Evolutionary conservation across 1,284 basidiomycete species (phyloP), one percentile per base, ranked within the genome.

Genomic region (Boletus semigastroideus): DNA sequence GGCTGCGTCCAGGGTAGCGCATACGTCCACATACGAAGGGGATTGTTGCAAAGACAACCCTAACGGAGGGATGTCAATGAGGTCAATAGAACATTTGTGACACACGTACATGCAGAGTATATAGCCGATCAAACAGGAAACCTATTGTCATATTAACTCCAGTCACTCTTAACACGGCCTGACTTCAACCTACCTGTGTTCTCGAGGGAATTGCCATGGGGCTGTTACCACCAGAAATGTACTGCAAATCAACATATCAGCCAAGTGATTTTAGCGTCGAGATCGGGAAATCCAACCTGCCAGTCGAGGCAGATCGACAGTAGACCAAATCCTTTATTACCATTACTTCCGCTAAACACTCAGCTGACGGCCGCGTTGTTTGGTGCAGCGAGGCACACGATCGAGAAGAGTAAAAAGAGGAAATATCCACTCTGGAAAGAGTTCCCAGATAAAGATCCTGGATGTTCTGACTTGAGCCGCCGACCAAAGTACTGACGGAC

Each of bases 351-450:
- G 40, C 83, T 83, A 48, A 86, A 84, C 3, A 86, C 63, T 30
- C 76, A 75, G 2, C 82, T 78, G 60, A 84, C 76, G 22, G 75
- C 65, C 0, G 71, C 56, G 20, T 67, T 78, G 19, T 70, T 66
- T 46, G 74, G 82, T 53, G 77, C 73, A 9, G 80, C 83, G 16
- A 86, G 68, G 55, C 84, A 86, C 63, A 84, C 78, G 30, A 86
- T 75, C 1, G 68, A 80, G 31, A 81, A 56, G 4, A 0, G 77
- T 79, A 19, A 79, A 68, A 62, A 75, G 60, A 11, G 75, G 74
- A 56, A 73, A 79, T 55, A 73, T 75, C 78, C 76, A 84, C 66
- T 82, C 78, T 6, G 77, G 73, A 57, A 78, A 71, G 44, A 75
- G 62, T 57, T 80, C 78, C 78, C 79, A 80, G 34, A 79, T 56